phyloP scores from a whole-genome alignment of 345 rosid species.

The Gossypium australe region DNA sequence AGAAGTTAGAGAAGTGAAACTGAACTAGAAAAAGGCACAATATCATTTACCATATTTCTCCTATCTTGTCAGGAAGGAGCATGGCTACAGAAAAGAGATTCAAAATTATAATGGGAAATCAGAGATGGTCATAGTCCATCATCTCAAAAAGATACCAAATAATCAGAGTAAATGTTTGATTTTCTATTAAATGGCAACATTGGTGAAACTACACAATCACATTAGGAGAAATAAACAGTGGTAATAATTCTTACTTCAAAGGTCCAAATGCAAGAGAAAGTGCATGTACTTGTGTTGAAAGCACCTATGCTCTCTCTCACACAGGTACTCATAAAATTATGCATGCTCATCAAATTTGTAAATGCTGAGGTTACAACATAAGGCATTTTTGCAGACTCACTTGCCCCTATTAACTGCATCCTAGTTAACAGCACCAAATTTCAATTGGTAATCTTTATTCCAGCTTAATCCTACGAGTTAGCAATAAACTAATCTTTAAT shows the following conservation, averaged over 20 bases:
- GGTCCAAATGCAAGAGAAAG: background rate
- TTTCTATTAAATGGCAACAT: background rate
- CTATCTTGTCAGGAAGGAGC: too few relatives aligned
- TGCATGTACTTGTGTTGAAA: background rate
- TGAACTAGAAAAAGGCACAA: too few relatives aligned
- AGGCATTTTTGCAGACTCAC: conserved; percentile 39
- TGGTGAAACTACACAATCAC: background rate
- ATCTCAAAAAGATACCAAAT: background rate
- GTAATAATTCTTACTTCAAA: too few relatives aligned
- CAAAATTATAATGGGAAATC: background rate
- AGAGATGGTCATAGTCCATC: background rate
- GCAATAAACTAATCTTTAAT: too few relatives aligned
- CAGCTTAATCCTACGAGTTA: too few relatives aligned
- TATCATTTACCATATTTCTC: too few relatives aligned
- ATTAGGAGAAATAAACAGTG: background rate
- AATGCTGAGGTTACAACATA: background rate
- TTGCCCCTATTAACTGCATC: conserved; percentile 87
- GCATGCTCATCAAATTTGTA: background rate
- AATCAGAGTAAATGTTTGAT: too few relatives aligned
- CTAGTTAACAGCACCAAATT: conserved; percentile 13
- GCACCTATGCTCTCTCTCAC: too few relatives aligned
- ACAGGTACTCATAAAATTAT: background rate
- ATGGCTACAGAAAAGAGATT: background rate
- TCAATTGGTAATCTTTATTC: too few relatives aligned
- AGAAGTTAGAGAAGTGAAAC: too few relatives aligned